These are phyloP conservation scores for Apiotrichum gamsii DNA, from an alignment of 1,284 basidiomycete genomes.

Conservation along the genomic window DNA sequence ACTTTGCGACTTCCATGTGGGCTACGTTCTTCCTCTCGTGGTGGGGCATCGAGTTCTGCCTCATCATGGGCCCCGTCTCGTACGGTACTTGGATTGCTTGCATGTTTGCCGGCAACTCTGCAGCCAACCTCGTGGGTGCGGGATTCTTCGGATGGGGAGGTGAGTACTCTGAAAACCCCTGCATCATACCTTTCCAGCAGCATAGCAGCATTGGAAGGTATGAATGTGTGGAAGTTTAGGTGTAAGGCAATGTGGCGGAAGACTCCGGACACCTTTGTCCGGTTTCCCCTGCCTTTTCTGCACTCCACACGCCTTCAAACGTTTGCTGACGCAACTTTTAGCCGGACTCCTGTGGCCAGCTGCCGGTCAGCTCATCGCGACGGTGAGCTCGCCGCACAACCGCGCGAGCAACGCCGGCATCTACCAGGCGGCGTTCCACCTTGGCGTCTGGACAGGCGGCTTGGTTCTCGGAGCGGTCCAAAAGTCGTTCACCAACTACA, in stretches of 20 bases:
- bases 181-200: too few species aligned
- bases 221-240: too few species aligned
- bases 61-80: constrained; percentile 10
- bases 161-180: too few species aligned
- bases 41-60: constrained; percentile 16
- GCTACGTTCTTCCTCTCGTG: constrained; percentile 15
- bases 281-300: too few species aligned
- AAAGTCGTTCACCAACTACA: constrained; percentile 11
- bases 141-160: constrained; percentile 17
- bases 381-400: constrained; percentile 12
- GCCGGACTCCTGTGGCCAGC: constrained; percentile 17
- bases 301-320: too few species aligned
- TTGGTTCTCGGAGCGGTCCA: constrained; percentile 14
- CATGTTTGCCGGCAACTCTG: constrained; percentile 14
- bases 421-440: constrained; percentile 17
- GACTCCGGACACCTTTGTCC: too few species aligned
- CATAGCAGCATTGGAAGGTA: too few species aligned
- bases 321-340: too few species aligned
- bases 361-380: constrained; percentile 12
- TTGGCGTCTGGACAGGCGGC: constrained; percentile 12
- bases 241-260: too few species aligned
- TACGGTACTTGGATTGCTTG: constrained; percentile 15
- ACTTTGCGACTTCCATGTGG: constrained; percentile 17
- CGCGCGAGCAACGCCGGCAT: constrained; percentile 16
- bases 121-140: constrained; percentile 14